phyloP scores from a whole-genome alignment of 257 asterid species.

The Vinca minor region DNA sequence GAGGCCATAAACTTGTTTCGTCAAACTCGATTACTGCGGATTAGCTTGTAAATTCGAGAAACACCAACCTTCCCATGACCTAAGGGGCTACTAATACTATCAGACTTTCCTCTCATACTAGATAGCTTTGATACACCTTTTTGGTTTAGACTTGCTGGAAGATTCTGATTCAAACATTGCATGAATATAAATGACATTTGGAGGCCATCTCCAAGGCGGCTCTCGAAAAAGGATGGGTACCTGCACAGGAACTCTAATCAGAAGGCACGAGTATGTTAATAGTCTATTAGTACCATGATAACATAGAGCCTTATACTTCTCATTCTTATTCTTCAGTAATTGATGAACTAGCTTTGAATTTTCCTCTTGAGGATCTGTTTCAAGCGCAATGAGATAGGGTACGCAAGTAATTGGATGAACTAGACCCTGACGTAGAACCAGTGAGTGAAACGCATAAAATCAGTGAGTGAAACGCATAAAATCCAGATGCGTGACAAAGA shows the following conservation, averaged over 20 bases:
- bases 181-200: slow-evolving; percentile 82
- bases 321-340: slow-evolving; percentile 93
- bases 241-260: slow-evolving; percentile 35
- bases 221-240: slow-evolving; percentile 94
- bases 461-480: neutral
- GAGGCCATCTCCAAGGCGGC: slow-evolving; percentile 98
- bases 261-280: slow-evolving; percentile 3
- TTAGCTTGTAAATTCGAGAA: slow-evolving; percentile 91
- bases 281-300: neutral
- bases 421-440: slow-evolving; percentile 96
- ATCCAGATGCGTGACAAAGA: neutral
- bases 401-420: slow-evolving; percentile 98
- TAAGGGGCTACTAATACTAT: slow-evolving; percentile 40
- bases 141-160: slow-evolving; percentile 30
- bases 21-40: slow-evolving; percentile 84
- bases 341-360: slow-evolving; percentile 86
- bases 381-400: slow-evolving; percentile 94
- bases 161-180: slow-evolving; percentile 52
- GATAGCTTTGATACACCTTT: slow-evolving; percentile 40
- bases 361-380: slow-evolving; percentile 77
- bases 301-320: slow-evolving; percentile 46
- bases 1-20: slow-evolving; percentile 93
- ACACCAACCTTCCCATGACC: slow-evolving; percentile 68
- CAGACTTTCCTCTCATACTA: slow-evolving; percentile 45
- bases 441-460: slow-evolving; percentile 40